Conservation (phyloP, 2,329 filamentous ascomycete genomes). For the Plenodomus lindquistii region DNA sequence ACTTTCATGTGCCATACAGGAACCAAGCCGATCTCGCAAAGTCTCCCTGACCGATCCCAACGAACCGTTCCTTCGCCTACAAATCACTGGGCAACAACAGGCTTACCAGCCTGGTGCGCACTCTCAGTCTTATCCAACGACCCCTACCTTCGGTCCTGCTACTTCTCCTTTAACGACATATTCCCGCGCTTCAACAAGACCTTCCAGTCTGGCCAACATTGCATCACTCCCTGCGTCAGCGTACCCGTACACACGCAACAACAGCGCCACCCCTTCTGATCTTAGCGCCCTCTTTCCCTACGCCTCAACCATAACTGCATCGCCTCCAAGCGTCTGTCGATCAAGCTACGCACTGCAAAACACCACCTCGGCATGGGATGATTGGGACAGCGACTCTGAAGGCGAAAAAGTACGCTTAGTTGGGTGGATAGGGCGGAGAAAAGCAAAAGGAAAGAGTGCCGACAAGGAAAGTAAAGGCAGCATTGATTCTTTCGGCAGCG, state of each 20-base stretch:
- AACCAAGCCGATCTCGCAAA: conserved; percentile 25
- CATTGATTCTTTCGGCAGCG: conserved; percentile 16
- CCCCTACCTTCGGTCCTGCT: conserved; percentile 22
- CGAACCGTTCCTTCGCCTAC: conserved; percentile 33
- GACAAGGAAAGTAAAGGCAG: conserved; percentile 19
- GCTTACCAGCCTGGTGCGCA: conserved; percentile 6
- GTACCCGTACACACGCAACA: conserved; percentile 23
- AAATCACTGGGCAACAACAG: conserved; percentile 25
- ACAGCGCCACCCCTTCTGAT: conserved; percentile 34
- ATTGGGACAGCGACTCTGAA: conserved; percentile 40
- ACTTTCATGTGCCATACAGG: conserved; percentile 8
- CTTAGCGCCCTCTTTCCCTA: conserved; percentile 29
- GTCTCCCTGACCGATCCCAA: conserved; percentile 35
- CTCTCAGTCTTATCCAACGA: conserved; percentile 18
- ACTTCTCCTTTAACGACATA: conserved; percentile 29
- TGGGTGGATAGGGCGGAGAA: conserved; percentile 24
- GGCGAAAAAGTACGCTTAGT: conserved; percentile 36
- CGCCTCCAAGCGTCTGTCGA: conserved; percentile 21
- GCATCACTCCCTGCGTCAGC: conserved; percentile 21
- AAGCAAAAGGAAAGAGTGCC: conserved; percentile 8
- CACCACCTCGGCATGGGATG: conserved; percentile 42
- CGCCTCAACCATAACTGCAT: conserved; percentile 15
- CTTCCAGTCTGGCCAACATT: conserved; percentile 31
- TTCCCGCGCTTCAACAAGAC: conserved; percentile 21
- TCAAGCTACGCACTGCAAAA: conserved; percentile 33